Percentiles rank a stretch among this genome's conserved stretches.
Evolutionary conservation across 148 eudicot genomes (phyloP).

Genomic region (Dysphania ambrosioides): DNA sequence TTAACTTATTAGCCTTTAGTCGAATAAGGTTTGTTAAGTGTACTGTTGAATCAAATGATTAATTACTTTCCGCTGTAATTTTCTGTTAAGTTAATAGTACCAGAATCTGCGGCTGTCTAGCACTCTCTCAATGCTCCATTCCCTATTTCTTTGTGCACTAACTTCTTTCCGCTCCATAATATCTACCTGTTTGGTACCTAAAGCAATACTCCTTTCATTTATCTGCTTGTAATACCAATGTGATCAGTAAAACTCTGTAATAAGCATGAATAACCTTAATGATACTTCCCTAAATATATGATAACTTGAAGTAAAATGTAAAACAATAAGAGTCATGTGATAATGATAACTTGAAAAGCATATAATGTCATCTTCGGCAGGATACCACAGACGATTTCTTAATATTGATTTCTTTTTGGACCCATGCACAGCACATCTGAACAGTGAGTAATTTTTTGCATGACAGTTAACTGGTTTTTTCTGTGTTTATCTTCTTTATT

Average conservation of each 20-base stretch:
- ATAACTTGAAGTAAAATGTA: background rate
- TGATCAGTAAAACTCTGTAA: background rate
- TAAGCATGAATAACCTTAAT: too few relatives aligned
- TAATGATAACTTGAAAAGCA: background rate
- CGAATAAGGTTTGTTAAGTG: slow-evolving; percentile 8
- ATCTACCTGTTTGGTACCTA: background rate
- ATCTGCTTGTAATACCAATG: background rate
- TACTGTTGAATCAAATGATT: slow-evolving; percentile 6
- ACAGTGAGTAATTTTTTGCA: background rate
- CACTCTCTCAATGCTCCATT: background rate
- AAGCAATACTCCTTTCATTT: background rate
- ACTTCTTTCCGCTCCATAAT: background rate
- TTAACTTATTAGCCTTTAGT: slow-evolving; percentile 2
- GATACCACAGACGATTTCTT: background rate
- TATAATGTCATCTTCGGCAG: background rate
- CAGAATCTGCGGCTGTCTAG: background rate
- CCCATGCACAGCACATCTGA: background rate
- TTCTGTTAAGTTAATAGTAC: background rate
- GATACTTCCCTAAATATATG: too few relatives aligned
- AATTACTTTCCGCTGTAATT: slow-evolving; percentile 2
- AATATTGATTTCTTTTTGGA: background rate
- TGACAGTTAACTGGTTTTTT: background rate
- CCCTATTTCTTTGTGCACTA: background rate
- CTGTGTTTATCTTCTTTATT: background rate
- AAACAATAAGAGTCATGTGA: background rate